A percentile compares a stretch with the other conserved stretches of the same genome.
These are phyloP conservation scores for Calonectria pseudoreteaudii DNA, from an alignment of 2,329 filamentous ascomycete species.

Conservation along the genomic window DNA sequence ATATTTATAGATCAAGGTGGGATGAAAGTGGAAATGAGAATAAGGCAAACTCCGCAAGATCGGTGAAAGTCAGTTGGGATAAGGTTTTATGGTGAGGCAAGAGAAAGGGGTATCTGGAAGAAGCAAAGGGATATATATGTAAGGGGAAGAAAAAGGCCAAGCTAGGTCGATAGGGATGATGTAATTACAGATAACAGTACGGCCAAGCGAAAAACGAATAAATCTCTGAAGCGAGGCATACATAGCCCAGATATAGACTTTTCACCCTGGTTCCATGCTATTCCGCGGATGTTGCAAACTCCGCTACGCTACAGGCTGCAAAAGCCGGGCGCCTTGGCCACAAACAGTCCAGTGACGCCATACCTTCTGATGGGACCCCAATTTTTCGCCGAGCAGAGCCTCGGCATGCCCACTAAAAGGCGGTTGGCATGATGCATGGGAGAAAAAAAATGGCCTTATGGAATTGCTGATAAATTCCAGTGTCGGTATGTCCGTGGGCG, in stretches of 20 bases:
- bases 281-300: neutral
- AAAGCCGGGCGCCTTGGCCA: neutral
- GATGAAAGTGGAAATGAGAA: neutral
- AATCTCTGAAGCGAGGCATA: neutral
- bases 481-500: neutral
- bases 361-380: neutral
- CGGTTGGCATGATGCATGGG: neutral
- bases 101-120: neutral
- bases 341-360: neutral
- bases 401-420: slow-evolving; percentile 3
- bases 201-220: neutral
- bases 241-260: neutral
- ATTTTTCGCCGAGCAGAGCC: neutral
- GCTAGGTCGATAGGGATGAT: neutral
- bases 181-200: neutral
- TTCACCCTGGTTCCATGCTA: neutral
- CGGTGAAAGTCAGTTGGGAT: neutral
- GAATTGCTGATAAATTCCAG: slow-evolving; percentile 1
- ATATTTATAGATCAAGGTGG: neutral
- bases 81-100: neutral
- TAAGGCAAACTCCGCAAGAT: neutral
- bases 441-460: neutral
- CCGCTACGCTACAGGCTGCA: neutral
- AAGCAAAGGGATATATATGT: slow-evolving; percentile 1
- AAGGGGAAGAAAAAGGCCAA: neutral